Evolutionary conservation across 139 green algal species (phyloP), one percentile per base, ranked within the genome.

Genomic region (Zygnema circumcarinatum): DNA sequence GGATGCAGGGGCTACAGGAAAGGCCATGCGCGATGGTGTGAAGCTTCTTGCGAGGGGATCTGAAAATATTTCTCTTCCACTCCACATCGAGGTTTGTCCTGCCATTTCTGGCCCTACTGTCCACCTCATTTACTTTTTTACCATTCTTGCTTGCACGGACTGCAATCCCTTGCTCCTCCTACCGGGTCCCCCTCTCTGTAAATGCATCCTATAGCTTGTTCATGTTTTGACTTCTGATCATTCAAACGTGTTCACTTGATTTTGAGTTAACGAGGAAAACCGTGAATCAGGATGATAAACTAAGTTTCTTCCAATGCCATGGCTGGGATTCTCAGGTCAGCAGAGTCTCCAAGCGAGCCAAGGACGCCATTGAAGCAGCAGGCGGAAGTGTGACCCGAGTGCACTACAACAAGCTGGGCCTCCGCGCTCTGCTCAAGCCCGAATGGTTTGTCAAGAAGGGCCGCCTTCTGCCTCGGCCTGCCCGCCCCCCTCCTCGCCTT

Each of bases 331-430:
- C 25, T 72, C 92, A 98, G 93, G 95, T 98, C 16, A 96, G 90
- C 72, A 88, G 93, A 38, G 92, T 87, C 32, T 94, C 91, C 2
- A 33, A 68, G 0, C 52, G 54, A 1, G 95, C 96, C 0, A 83
- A 85, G 40, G 85, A 88, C 52, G 89, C 92, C 0, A 90, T 99
- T 3, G 91, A 96, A 84, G 67, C 42, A 1, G 92, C 91, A 1
- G 96, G 96, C 0, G 96, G 96, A 32, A 91, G 67, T 25, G 95
- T 98, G 11, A 95, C 92, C 0, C 94, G 91, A 0, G 96, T 98
- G 16, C 98, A 98, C 90, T 99, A 99, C 94, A 98, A 96, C 40
- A 85, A 92, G 81, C 91, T 98, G 20, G 96, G 93, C 89, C 92
- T 98, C 80, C 82, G 92, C 0, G 96, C 96, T 1, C 86, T 98